These are phyloP conservation scores for Zygoascus flipseniorum DNA, from an alignment of 805 yeast species.

Conservation along the genomic window DNA sequence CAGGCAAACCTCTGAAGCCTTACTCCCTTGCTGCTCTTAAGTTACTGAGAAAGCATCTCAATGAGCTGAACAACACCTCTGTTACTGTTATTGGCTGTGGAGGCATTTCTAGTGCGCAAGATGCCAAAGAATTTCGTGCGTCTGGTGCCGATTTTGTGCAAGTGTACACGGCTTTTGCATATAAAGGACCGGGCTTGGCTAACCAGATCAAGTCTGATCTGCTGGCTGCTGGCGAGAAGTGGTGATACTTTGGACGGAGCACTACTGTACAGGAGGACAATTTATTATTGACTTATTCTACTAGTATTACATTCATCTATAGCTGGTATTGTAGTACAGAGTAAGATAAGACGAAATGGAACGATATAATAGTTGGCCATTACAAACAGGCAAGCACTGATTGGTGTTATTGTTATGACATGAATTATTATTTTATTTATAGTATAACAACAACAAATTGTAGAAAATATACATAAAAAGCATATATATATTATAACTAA, in stretches of 20 bases:
- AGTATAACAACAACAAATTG: too few species aligned
- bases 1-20: constrained; percentile 88
- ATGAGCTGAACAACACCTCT: constrained; percentile 37
- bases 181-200: constrained; percentile 83
- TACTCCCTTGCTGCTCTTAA: constrained; percentile 63
- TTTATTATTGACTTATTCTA: too few species aligned
- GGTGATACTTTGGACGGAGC: background rate
- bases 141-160: constrained; percentile 93
- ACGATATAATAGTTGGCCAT: too few species aligned
- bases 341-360: too few species aligned
- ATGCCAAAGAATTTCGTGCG: constrained; percentile 82
- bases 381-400: too few species aligned
- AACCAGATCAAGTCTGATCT: constrained; percentile 48
- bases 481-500: too few species aligned
- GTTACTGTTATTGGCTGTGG: constrained; percentile 88
- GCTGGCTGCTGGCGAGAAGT: constrained; percentile 1
- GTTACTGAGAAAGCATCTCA: constrained; percentile 65
- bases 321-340: too few species aligned
- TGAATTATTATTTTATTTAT: too few species aligned
- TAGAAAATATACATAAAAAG: too few species aligned
- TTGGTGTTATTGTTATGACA: too few species aligned
- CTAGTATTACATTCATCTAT: too few species aligned
- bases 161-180: constrained; percentile 83
- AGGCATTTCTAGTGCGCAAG: constrained; percentile 80
- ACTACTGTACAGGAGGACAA: background rate